Conservation (phyloP, 306 rosid genomes). For the Lupinus albus region DNA sequence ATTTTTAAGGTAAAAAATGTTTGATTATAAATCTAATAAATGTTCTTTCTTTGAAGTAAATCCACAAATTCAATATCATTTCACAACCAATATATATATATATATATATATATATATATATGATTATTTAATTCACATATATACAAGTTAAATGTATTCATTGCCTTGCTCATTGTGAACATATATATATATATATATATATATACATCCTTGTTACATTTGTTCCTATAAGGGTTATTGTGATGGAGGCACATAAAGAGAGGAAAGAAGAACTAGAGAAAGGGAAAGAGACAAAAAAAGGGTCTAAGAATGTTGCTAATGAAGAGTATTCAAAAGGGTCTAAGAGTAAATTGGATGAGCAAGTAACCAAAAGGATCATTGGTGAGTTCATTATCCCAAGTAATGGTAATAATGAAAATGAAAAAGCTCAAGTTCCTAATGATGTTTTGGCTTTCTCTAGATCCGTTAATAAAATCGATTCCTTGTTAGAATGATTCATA, state of each 20-base stretch:
- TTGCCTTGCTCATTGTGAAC: too few relatives aligned
- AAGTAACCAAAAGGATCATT: constrained; percentile 43
- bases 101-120: too few relatives aligned
- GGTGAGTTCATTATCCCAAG: constrained; percentile 34
- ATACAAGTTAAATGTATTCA: too few relatives aligned
- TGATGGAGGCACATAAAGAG: constrained; percentile 58
- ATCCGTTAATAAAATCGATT: constrained; percentile 44
- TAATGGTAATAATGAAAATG: background rate
- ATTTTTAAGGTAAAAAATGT: too few relatives aligned
- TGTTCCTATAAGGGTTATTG: background rate
- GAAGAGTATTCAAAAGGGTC: too few relatives aligned
- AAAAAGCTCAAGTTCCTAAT: constrained; percentile 35
- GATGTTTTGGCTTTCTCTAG: constrained; percentile 60
- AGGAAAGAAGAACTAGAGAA: constrained; percentile 37
- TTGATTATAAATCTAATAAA: too few relatives aligned
- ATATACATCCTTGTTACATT: background rate
- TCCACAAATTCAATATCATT: background rate
- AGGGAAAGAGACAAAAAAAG: constrained; percentile 2
- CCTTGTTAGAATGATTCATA: constrained; percentile 17
- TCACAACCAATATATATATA: background rate
- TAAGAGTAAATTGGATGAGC: constrained; percentile 5
- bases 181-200: too few relatives aligned
- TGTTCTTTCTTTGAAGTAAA: too few relatives aligned
- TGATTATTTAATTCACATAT: too few relatives aligned
- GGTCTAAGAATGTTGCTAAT: background rate